phyloP scores from a whole-genome alignment of 495 filamentous ascomycete species.

The Sordaria brevicollis region DNA sequence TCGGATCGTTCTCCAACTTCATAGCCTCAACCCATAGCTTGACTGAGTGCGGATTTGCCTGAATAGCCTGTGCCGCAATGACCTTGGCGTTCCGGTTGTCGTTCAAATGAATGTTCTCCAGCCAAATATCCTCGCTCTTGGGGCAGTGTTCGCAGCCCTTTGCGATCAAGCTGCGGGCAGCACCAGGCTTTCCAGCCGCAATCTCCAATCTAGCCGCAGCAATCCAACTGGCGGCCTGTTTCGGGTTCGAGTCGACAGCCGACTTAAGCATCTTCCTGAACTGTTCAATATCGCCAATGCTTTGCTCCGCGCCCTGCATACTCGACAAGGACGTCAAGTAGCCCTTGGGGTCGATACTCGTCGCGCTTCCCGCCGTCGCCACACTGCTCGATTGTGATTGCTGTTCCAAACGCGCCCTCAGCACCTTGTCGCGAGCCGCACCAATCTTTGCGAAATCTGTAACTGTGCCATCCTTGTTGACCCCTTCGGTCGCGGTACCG shows the following conservation, averaged over 20 bases:
- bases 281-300: constrained; percentile 90
- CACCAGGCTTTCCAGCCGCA: constrained; percentile 77
- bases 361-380: constrained; percentile 72
- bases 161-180: constrained; percentile 74
- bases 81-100: constrained; percentile 88
- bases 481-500: constrained; percentile 44
- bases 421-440: constrained; percentile 84
- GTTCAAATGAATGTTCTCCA: constrained; percentile 88
- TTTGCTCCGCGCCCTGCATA: constrained; percentile 67
- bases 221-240: constrained; percentile 94
- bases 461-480: constrained; percentile 65
- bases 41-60: constrained; percentile 80
- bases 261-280: constrained; percentile 89
- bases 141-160: constrained; percentile 84
- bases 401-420: constrained; percentile 84
- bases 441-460: constrained; percentile 99
- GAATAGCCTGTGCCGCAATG: constrained; percentile 89
- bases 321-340: constrained; percentile 86
- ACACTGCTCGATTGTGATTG: constrained; percentile 60
- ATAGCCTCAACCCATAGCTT: constrained; percentile 90
- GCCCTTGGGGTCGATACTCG: constrained; percentile 88
- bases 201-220: constrained; percentile 90
- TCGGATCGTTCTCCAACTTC: constrained; percentile 71
- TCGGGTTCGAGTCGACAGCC: constrained; percentile 90
- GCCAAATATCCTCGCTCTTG: constrained; percentile 89